Conservation (phyloP, 129 eudicot genomes). For the Apium graveolens region DNA sequence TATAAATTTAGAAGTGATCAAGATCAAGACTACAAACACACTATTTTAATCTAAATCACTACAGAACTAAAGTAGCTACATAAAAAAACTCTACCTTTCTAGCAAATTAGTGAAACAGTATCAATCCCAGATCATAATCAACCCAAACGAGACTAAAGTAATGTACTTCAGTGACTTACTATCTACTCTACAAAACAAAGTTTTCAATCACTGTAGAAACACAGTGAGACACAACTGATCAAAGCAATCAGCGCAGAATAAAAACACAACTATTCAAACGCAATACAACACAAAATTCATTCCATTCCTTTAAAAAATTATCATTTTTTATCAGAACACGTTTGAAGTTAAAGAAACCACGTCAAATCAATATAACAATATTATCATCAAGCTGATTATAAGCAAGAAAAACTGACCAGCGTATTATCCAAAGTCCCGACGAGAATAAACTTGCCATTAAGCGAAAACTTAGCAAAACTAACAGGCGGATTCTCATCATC, state of each 20-base stretch:
- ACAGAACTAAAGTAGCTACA: neutral
- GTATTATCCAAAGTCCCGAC: constrained; percentile 91
- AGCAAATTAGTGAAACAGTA: no score
- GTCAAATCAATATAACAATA: neutral
- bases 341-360: no score
- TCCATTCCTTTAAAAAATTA: no score
- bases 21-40: no score
- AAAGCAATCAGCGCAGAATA: no score
- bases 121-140: no score
- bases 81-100: neutral
- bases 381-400: neutral
- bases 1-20: no score
- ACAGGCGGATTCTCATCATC: constrained; percentile 99
- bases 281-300: no score
- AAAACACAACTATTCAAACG: no score
- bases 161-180: neutral
- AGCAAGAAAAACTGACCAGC: constrained; percentile 42
- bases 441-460: constrained; percentile 83
- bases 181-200: neutral
- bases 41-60: no score
- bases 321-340: neutral
- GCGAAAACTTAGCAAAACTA: constrained; percentile 79
- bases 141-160: neutral
- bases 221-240: no score
- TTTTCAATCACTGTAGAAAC: neutral